Evolutionary conservation across 1,284 basidiomycete genomes (phyloP).

Genomic region (Xerocomus amazonicus): DNA sequence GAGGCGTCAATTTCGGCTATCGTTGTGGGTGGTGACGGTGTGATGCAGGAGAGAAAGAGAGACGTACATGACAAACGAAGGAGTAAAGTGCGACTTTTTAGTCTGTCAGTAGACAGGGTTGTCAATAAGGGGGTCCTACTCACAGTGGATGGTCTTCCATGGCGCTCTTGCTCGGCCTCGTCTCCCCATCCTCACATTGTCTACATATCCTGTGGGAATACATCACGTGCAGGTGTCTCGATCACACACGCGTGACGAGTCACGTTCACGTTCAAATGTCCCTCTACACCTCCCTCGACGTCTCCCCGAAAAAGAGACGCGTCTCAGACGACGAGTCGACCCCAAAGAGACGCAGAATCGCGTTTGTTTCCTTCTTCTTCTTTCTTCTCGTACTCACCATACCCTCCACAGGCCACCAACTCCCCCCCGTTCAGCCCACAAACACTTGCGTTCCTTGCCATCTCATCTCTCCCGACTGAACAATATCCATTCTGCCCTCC

Average conservation of each 20-base stretch:
- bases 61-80: slow-evolving; percentile 19
- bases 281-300: slow-evolving; percentile 28
- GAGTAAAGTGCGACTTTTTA: slow-evolving; percentile 9
- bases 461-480: slow-evolving; percentile 56
- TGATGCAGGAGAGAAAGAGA: neutral
- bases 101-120: too few species aligned
- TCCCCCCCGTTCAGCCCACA: slow-evolving; percentile 48
- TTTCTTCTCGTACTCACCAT: neutral
- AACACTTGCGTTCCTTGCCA: slow-evolving; percentile 44
- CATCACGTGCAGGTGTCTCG: slow-evolving; percentile 31
- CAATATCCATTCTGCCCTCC: slow-evolving; percentile 61
- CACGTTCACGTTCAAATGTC: slow-evolving; percentile 10
- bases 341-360: slow-evolving; percentile 62
- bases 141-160: slow-evolving; percentile 26
- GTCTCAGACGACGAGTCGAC: slow-evolving; percentile 55
- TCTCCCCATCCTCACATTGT: neutral
- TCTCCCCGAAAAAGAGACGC: slow-evolving; percentile 69
- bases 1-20: slow-evolving; percentile 30
- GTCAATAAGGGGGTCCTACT: neutral
- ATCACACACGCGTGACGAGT: slow-evolving; percentile 17
- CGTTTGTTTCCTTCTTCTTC: slow-evolving; percentile 35
- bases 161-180: neutral
- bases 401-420: slow-evolving; percentile 46
- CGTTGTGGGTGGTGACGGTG: neutral
- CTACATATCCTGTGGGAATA: slow-evolving; percentile 22